Evolutionary conservation across 2,329 filamentous ascomycete species (phyloP).

Genomic region (Monascus ruber): DNA sequence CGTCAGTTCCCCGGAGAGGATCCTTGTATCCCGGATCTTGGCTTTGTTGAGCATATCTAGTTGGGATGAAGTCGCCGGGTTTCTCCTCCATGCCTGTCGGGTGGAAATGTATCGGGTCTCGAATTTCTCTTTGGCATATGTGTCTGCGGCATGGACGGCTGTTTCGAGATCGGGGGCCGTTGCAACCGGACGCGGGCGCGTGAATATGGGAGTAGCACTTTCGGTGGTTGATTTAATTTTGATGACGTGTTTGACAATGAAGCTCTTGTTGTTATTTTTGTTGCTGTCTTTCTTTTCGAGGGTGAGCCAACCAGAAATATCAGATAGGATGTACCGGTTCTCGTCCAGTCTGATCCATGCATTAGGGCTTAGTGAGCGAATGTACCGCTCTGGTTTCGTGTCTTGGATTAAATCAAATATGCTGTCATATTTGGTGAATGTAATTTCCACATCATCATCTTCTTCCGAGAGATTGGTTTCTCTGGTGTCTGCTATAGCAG

Average conservation of each 20-base stretch:
- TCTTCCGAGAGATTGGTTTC: constrained; percentile 1
- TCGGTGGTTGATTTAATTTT: no score
- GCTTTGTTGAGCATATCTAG: constrained; percentile 32
- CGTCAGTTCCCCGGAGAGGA: constrained; percentile 41
- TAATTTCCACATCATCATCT: constrained; percentile 42
- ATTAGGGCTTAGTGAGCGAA: constrained; percentile 61
- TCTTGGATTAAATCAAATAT: constrained; percentile 86
- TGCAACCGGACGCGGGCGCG: constrained; percentile 57
- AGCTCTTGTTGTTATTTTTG: neutral
- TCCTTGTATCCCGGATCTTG: constrained; percentile 10
- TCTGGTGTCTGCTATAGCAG: neutral
- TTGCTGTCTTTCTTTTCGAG: constrained; percentile 28
- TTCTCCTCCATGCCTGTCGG: constrained; percentile 57
- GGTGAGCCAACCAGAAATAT: constrained; percentile 49
- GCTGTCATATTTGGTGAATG: constrained; percentile 82
- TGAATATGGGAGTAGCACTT: constrained; percentile 32
- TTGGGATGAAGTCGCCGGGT: constrained; percentile 47
- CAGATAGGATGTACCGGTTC: constrained; percentile 59
- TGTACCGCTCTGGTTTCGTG: constrained; percentile 64
- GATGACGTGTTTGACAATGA: no score
- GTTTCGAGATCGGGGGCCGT: constrained; percentile 55
- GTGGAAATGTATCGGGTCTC: constrained; percentile 56
- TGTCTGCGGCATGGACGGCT: constrained; percentile 77
- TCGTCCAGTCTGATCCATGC: constrained; percentile 74
- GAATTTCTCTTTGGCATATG: constrained; percentile 57